Percentiles rank a stretch among this genome's conserved stretches.
Evolutionary conservation across 345 rosid species (phyloP).

Genomic region (Abelmoschus esculentus): DNA sequence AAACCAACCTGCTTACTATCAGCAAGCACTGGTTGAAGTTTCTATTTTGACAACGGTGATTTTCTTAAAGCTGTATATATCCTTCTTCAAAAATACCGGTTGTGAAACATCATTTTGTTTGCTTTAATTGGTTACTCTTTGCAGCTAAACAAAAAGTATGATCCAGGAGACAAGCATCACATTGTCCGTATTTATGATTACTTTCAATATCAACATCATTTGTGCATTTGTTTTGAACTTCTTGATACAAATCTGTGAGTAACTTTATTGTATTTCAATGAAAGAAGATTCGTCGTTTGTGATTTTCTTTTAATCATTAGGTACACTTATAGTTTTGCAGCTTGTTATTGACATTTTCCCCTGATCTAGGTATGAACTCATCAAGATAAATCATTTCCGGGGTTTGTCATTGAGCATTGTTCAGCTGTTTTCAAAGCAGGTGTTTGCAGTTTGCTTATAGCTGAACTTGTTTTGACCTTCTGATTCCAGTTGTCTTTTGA

Average conservation of each 20-base stretch:
- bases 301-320: neutral
- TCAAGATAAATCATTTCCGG: conserved; percentile 88
- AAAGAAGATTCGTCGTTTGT: neutral
- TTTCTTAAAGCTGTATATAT: conserved; percentile 14
- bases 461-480: conserved; percentile 4
- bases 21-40: conserved; percentile 96
- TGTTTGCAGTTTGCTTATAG: conserved; percentile 18
- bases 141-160: conserved; percentile 95
- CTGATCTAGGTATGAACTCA: conserved; percentile 78
- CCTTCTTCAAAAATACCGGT: neutral
- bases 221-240: conserved; percentile 95
- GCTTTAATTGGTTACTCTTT: conserved; percentile 17
- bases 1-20: conserved; percentile 96
- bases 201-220: conserved; percentile 75
- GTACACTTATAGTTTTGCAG: too few relatives aligned
- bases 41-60: conserved; percentile 92
- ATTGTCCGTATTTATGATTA: conserved; percentile 94
- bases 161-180: conserved; percentile 97
- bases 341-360: conserved; percentile 17
- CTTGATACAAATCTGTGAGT: conserved; percentile 96
- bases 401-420: conserved; percentile 95
- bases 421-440: conserved; percentile 97
- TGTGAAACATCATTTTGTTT: conserved; percentile 1
- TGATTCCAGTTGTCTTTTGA: neutral
- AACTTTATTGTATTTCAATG: neutral